Percentiles rank a stretch among this genome's conserved stretches.
phyloP scores from a whole-genome alignment of 257 asterid species.

The Rubia yunnanensis region DNA sequence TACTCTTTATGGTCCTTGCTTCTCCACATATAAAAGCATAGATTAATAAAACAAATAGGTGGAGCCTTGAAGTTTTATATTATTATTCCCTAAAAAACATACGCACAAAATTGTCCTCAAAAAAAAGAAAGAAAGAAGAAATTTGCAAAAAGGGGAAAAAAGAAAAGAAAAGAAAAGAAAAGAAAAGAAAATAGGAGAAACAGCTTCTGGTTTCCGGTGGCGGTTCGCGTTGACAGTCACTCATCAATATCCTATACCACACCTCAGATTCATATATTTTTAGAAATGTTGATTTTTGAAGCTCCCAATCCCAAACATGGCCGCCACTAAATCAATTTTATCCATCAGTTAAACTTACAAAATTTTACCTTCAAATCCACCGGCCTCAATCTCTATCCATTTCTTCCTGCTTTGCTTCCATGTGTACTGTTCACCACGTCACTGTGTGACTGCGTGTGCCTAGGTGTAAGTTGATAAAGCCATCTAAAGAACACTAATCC shows the following conservation, averaged over 20 bases:
- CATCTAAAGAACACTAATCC: not conserved
- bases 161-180: not conserved
- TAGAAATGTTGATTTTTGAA: not conserved
- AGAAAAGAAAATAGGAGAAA: conserved; percentile 3
- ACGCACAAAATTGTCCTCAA: not conserved
- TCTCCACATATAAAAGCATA: not conserved
- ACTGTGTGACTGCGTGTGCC: not conserved
- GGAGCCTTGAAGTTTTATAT: not conserved
- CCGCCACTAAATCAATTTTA: conserved; percentile 11
- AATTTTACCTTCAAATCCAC: conserved; percentile 12
- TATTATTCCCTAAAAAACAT: not conserved
- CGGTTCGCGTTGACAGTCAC: not conserved
- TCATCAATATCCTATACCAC: not conserved
- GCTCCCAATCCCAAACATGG: conserved; percentile 6
- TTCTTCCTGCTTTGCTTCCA: not conserved
- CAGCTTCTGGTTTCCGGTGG: conserved; percentile 3
- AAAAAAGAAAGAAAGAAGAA: not conserved
- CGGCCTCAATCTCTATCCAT: not conserved
- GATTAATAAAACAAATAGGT: not conserved
- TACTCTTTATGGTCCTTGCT: not conserved
- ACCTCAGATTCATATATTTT: conserved; percentile 13
- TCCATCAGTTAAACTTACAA: conserved; percentile 10
- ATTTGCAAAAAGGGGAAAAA: not conserved
- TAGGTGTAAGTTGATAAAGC: not conserved
- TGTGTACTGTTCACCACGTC: not conserved